These are phyloP conservation scores for Spinacia oleracea DNA, from an alignment of 179 eudicot genomes.

Conservation along the genomic window DNA sequence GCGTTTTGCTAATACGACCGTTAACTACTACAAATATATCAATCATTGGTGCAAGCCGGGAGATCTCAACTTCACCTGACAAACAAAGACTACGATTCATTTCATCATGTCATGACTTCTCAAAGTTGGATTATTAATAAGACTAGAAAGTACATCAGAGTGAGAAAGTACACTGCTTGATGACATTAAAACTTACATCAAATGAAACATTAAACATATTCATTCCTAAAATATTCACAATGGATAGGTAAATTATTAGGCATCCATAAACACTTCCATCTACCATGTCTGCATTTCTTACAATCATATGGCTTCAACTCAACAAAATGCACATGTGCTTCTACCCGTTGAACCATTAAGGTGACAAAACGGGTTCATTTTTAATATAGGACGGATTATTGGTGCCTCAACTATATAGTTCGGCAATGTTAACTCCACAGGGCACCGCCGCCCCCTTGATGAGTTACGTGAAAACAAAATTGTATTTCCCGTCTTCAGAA, in stretches of 20 bases:
- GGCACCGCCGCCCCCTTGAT: neutral
- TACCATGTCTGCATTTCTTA: slow-evolving; percentile 28
- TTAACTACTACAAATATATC: neutral
- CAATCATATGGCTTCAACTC: slow-evolving; percentile 25
- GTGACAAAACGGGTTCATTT: slow-evolving; percentile 11
- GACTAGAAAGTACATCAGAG: slow-evolving; percentile 32
- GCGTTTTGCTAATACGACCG: neutral
- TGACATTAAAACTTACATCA: slow-evolving; percentile 31
- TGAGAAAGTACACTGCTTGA: slow-evolving; percentile 38
- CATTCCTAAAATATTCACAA: slow-evolving; percentile 43
- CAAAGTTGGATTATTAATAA: slow-evolving; percentile 13
- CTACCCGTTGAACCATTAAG: neutral
- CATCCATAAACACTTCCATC: slow-evolving; percentile 24
- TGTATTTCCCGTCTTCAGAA: slow-evolving; percentile 20
- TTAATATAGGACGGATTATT: slow-evolving; percentile 21
- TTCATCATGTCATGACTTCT: slow-evolving; percentile 8
- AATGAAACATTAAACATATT: slow-evolving; percentile 30
- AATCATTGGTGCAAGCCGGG: neutral
- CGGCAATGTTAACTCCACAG: neutral
- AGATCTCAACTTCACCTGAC: neutral
- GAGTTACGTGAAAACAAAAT: slow-evolving; percentile 29
- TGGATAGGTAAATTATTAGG: slow-evolving; percentile 25
- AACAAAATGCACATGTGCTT: slow-evolving; percentile 3
- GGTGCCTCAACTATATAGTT: slow-evolving; percentile 14
- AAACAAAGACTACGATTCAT: slow-evolving; percentile 3